Percentiles rank a stretch among this genome's conserved stretches.
Conservation (phyloP, 2,329 filamentous ascomycete genomes). For the Pseudogymnoascus sp. region DNA sequence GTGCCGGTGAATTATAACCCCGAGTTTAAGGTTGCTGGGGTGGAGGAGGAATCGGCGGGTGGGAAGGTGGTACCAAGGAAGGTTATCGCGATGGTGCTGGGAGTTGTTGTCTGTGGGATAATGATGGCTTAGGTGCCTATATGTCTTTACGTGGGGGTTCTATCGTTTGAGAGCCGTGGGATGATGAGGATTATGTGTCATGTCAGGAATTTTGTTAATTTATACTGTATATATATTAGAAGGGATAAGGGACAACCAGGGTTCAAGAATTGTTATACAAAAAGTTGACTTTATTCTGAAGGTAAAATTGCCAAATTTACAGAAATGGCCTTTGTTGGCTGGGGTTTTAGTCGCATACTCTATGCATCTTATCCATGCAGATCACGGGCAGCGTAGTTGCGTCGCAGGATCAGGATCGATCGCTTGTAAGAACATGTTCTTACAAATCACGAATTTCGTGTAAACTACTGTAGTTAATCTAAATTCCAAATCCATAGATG, state of each 20-base stretch:
- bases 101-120: neutral
- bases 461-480: no score
- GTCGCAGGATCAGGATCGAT: no score
- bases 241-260: neutral
- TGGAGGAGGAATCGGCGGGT: neutral
- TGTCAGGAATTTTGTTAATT: neutral
- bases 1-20: constrained; percentile 20
- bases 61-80: neutral
- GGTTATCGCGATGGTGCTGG: neutral
- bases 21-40: neutral
- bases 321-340: no score
- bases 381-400: no score
- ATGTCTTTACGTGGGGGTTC: neutral
- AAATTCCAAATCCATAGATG: neutral
- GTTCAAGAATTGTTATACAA: no score
- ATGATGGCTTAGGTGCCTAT: neutral
- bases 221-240: neutral
- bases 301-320: no score
- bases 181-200: neutral
- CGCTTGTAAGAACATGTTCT: no score
- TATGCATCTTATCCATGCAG: no score
- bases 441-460: no score
- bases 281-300: no score
- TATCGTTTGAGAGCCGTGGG: neutral
- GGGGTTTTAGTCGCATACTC: no score